These are phyloP conservation scores for Talaromyces marneffei DNA, from an alignment of 2,329 filamentous ascomycete species.

Conservation along the genomic window DNA sequence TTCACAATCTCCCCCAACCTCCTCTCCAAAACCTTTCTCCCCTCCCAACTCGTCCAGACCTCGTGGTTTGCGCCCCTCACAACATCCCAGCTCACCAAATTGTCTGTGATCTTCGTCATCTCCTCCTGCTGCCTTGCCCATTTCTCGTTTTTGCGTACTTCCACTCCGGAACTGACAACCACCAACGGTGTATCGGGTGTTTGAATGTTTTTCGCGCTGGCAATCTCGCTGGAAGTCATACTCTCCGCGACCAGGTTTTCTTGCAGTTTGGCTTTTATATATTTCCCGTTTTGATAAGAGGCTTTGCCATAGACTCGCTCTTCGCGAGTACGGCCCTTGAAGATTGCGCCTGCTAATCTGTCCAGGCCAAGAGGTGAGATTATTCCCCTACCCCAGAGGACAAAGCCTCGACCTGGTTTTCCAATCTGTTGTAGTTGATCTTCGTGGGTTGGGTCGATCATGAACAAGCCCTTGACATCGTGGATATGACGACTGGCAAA, in stretches of 20 bases:
- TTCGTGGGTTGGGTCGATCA: slow-evolving; percentile 87
- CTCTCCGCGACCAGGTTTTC: slow-evolving; percentile 84
- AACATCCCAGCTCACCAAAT: slow-evolving; percentile 77
- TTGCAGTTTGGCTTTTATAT: slow-evolving; percentile 84
- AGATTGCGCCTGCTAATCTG: slow-evolving; percentile 70
- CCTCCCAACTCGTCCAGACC: slow-evolving; percentile 73
- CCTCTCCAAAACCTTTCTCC: slow-evolving; percentile 70
- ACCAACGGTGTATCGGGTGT: slow-evolving; percentile 67
- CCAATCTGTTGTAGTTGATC: slow-evolving; percentile 64
- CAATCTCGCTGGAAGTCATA: slow-evolving; percentile 76
- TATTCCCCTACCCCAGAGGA: slow-evolving; percentile 79
- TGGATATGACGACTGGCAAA: slow-evolving; percentile 77
- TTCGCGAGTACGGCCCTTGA: slow-evolving; percentile 70
- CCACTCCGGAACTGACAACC: slow-evolving; percentile 73
- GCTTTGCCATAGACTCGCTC: slow-evolving; percentile 80
- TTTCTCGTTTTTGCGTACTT: slow-evolving; percentile 58
- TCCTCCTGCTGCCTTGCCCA: slow-evolving; percentile 87
- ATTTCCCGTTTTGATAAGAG: slow-evolving; percentile 73
- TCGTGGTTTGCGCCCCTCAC: slow-evolving; percentile 78
- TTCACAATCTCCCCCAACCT: slow-evolving; percentile 58
- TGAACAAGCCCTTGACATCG: slow-evolving; percentile 69
- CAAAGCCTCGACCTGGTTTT: slow-evolving; percentile 65
- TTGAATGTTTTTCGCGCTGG: slow-evolving; percentile 66
- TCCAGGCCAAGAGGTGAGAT: slow-evolving; percentile 83
- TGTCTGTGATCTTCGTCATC: slow-evolving; percentile 70